These are phyloP conservation scores for Tothia fuscella DNA, from an alignment of 2,329 filamentous ascomycete genomes.

Conservation along the genomic window DNA sequence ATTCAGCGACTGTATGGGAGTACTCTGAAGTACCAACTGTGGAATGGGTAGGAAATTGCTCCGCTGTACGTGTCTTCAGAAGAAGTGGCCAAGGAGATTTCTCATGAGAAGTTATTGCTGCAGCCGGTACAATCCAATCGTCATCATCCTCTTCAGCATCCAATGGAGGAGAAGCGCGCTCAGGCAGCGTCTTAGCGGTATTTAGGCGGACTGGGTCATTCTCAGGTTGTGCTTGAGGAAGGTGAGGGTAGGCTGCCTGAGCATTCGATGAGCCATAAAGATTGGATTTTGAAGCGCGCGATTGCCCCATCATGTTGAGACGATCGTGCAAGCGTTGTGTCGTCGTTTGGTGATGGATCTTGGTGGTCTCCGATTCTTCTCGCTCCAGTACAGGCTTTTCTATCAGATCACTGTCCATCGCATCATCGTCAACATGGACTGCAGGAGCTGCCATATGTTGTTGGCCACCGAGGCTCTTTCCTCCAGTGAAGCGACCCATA, in stretches of 20 bases:
- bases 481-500: slow-evolving; percentile 59
- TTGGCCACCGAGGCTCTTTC: slow-evolving; percentile 48
- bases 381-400: slow-evolving; percentile 25
- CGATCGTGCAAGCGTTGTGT: slow-evolving; percentile 87
- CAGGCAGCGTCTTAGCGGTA: background rate
- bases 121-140: slow-evolving; percentile 47
- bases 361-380: slow-evolving; percentile 41
- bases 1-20: no score
- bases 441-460: slow-evolving; percentile 19
- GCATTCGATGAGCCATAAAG: slow-evolving; percentile 1
- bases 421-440: slow-evolving; percentile 19
- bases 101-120: slow-evolving; percentile 21
- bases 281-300: slow-evolving; percentile 25
- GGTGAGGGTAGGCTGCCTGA: slow-evolving; percentile 9
- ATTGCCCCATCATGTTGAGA: slow-evolving; percentile 62
- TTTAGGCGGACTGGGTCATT: background rate
- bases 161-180: background rate
- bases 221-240: slow-evolving; percentile 4
- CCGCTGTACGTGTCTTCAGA: slow-evolving; percentile 48
- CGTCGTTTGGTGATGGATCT: slow-evolving; percentile 72
- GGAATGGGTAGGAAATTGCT: slow-evolving; percentile 23
- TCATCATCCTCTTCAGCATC: slow-evolving; percentile 39
- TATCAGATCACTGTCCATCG: slow-evolving; percentile 36
- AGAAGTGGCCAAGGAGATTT: slow-evolving; percentile 36
- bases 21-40: no score